These are phyloP conservation scores for Kazachstania africana DNA, from an alignment of 805 yeast species.

Conservation along the genomic window DNA sequence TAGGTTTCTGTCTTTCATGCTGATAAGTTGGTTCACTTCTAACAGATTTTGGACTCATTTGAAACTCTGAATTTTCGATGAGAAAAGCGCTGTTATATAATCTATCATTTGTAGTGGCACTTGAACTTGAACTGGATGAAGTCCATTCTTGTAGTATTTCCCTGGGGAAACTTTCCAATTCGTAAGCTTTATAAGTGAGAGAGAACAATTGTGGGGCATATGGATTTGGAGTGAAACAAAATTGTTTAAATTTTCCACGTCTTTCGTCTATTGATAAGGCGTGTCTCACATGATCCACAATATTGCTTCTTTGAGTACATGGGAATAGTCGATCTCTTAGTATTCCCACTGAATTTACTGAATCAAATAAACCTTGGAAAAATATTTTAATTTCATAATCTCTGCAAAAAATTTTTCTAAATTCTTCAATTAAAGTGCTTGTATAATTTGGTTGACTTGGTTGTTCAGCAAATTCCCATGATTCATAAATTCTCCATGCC, in stretches of 20 bases:
- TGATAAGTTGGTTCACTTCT: neutral
- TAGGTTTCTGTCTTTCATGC: neutral
- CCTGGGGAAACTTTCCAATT: neutral
- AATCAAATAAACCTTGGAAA: conserved; percentile 60
- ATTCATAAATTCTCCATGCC: conserved; percentile 52
- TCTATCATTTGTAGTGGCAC: neutral
- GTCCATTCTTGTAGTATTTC: neutral
- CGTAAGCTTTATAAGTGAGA: conserved; percentile 7
- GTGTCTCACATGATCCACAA: conserved; percentile 51
- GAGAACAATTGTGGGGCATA: conserved; percentile 24
- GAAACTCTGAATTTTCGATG: neutral
- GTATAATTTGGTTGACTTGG: conserved; percentile 35
- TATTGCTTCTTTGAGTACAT: conserved; percentile 36
- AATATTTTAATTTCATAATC: conserved; percentile 32
- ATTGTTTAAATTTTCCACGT: conserved; percentile 50
- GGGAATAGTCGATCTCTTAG: conserved; percentile 49
- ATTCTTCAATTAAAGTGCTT: conserved; percentile 39
- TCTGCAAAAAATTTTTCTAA: conserved; percentile 42
- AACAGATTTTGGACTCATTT: neutral
- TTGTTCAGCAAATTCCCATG: conserved; percentile 51
- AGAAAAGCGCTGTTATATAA: neutral
- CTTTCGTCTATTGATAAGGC: conserved; percentile 60
- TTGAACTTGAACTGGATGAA: neutral
- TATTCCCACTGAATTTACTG: conserved; percentile 56
- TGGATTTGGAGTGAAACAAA: conserved; percentile 36